Conservation (phyloP, 257 asterid genomes). For the Mitragyna speciosa region DNA sequence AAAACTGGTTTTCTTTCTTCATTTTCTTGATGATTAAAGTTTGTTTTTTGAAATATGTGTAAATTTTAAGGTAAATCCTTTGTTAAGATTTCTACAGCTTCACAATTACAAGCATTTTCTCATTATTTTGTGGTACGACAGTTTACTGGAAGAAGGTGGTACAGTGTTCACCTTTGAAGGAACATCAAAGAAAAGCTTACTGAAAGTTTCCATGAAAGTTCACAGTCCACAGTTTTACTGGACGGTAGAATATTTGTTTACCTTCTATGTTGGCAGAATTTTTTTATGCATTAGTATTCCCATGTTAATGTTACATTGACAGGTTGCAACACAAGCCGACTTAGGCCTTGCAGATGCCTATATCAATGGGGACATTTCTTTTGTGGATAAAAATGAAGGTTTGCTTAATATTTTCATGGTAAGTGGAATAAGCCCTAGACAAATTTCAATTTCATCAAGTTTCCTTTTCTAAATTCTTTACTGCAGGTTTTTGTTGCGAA, state of each 20-base stretch:
- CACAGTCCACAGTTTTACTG: constrained; percentile 82
- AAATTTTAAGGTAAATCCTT: too few species aligned
- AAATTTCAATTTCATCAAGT: neutral
- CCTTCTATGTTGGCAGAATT: neutral
- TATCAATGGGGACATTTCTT: constrained; percentile 77
- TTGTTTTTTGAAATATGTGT: neutral
- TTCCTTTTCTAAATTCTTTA: constrained; percentile 20
- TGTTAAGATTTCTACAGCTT: neutral
- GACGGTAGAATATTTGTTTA: constrained; percentile 46
- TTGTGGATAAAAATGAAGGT: constrained; percentile 63
- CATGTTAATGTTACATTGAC: neutral
- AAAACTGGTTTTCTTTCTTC: neutral
- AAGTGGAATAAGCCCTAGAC: constrained; percentile 16
- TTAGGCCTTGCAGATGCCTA: constrained; percentile 93
- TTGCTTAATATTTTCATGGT: constrained; percentile 81
- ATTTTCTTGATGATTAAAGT: neutral
- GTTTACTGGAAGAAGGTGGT: constrained; percentile 80
- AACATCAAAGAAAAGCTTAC: constrained; percentile 29
- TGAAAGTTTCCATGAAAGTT: constrained; percentile 62
- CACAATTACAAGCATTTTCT: neutral
- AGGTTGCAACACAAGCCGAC: constrained; percentile 82
- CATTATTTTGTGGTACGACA: constrained; percentile 23
- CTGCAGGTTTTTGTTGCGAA: constrained; percentile 72
- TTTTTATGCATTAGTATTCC: neutral
- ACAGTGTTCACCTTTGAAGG: constrained; percentile 77